Percentiles rank a stretch among this genome's conserved stretches.
phyloP scores from a whole-genome alignment of 192 early-diverging fungal species.

The Tieghemiomyces parasiticus region DNA sequence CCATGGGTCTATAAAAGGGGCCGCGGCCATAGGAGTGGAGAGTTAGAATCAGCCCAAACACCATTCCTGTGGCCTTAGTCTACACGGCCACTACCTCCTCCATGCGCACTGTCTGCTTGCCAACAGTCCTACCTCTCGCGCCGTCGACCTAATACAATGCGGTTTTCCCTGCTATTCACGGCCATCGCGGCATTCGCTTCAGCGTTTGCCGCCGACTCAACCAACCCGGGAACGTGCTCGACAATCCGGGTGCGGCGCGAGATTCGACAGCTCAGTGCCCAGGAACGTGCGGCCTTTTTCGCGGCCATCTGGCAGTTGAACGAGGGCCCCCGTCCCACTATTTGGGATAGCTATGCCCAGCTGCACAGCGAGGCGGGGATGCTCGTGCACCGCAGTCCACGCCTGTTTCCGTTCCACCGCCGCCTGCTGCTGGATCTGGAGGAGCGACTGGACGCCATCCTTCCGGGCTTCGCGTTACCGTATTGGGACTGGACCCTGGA shows the following conservation, averaged over 20 bases:
- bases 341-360: conserved; percentile 16
- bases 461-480: conserved; percentile 25
- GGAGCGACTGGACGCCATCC: conserved; percentile 19
- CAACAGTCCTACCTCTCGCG: too few species aligned
- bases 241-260: conserved; percentile 24
- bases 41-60: too few species aligned
- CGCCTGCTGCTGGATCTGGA: conserved; percentile 30
- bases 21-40: too few species aligned
- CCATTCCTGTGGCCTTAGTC: too few species aligned
- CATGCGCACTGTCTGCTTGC: too few species aligned
- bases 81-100: too few species aligned
- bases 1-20: too few species aligned
- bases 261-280: conserved; percentile 23
- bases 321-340: conserved; percentile 20
- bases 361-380: conserved; percentile 24
- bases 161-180: too few species aligned
- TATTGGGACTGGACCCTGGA: conserved; percentile 32
- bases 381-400: conserved; percentile 24
- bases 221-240: too few species aligned
- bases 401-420: conserved; percentile 33
- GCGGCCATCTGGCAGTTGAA: conserved; percentile 21
- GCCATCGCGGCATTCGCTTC: too few species aligned
- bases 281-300: conserved; percentile 25
- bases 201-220: too few species aligned
- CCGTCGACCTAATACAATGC: too few species aligned